Evolutionary conservation across 768 basidiomycete species (phyloP), one percentile per base, ranked within the genome.

Genomic region (Podaxis mareebaensis): DNA sequence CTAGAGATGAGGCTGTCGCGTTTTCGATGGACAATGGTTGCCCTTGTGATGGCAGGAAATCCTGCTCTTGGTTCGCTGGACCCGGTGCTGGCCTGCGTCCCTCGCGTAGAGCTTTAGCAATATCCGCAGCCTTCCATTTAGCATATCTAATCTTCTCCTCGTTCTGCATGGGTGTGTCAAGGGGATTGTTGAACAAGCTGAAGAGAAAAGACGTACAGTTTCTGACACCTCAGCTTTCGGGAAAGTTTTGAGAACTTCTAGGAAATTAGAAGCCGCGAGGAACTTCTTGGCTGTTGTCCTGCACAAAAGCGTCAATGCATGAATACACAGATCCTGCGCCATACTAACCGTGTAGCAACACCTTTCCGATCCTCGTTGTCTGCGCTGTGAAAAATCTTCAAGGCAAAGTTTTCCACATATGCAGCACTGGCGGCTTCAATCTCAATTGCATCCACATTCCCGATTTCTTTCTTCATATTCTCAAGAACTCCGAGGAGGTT

Each of bases 101-200:
- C 74, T 98, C 96, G n/a, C 96, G 88, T 71, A 95, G 85, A 1
- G 96, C 95, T 74, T 93, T 98, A 17, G 93, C 87, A 20, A 99
- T 95, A 65, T 97, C 95, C 12, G 91, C 90, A 40, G 96, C 96
- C 74, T 98, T 98, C 96, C 97, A 99, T 74, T 97, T 94, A 3
- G 95, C 86, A 76, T 99, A 99, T 61, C 86, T 88, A 39, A 96
- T 85, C 75, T 97, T 99, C 66, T 91, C 91, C 67, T 88, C 88
- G 65, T 87, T 85, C 93, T 96, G 63, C 20, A 62, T 26, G 61
- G 52, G 15, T 63, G 48, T 66, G 56, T 46, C 44, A 36, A 42
- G 22, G 7, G 49, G 33, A 42, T 17, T 24, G 28, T 22, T 17
- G 5, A 46, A 33, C 17, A 17, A 30, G 12, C 63, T 56, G 44